These are phyloP conservation scores for Yamadazyma epiphylla DNA, from an alignment of 1,139 yeast genomes.

Conservation along the genomic window DNA sequence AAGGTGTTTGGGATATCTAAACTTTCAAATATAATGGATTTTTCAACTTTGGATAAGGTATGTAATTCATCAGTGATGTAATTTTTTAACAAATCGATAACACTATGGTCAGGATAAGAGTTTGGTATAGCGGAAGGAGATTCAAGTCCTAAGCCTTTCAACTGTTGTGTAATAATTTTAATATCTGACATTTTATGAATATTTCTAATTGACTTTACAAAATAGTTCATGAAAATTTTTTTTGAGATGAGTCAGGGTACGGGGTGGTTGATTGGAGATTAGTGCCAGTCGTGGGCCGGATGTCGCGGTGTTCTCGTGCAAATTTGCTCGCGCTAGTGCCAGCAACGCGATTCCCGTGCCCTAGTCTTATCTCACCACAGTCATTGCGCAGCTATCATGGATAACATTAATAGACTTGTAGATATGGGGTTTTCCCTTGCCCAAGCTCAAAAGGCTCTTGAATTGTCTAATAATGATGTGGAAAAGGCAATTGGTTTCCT, in stretches of 20 bases:
- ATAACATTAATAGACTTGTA: constrained; percentile 22
- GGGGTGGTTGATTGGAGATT: background rate
- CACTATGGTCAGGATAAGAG: constrained; percentile 69
- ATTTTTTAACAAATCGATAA: constrained; percentile 82
- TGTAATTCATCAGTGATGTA: constrained; percentile 80
- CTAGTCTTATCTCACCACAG: background rate
- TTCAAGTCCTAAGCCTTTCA: constrained; percentile 34
- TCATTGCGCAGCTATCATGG: no score
- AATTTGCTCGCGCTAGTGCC: no score
- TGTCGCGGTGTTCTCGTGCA: background rate
- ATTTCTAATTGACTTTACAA: constrained; percentile 10
- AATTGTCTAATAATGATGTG: constrained; percentile 43
- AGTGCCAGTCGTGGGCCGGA: background rate
- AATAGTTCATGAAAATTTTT: constrained; percentile 14
- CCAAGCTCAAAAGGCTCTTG: constrained; percentile 40
- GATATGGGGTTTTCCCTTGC: constrained; percentile 62
- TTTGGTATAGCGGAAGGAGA: constrained; percentile 22
- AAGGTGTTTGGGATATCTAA: constrained; percentile 83
- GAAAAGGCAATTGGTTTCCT: constrained; percentile 52
- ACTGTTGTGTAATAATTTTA: constrained; percentile 32
- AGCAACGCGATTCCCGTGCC: no score
- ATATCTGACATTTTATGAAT: constrained; percentile 15
- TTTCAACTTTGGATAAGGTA: constrained; percentile 68
- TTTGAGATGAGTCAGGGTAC: constrained; percentile 3
- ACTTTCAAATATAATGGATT: constrained; percentile 71